Base-by-base conservation (phyloP, 2,329 filamentous ascomycete species). In the Apiospora arundinis region DNA sequence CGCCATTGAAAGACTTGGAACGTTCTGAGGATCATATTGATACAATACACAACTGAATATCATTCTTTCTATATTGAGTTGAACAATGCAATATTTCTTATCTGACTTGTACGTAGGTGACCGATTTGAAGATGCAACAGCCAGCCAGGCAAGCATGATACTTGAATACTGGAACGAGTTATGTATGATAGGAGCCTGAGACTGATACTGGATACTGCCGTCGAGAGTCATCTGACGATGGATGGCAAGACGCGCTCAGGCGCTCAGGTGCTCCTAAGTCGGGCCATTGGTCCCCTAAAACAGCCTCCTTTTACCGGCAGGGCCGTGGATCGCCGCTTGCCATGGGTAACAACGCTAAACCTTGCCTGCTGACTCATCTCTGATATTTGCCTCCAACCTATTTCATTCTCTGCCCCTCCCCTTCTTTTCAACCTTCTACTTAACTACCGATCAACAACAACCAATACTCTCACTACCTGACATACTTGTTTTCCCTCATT, bases 391-490 rank as follows among this genome's bases (percentile, higher is more conserved):
- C 56, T 63, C 56, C 56, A 40, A n/a, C 56, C 56, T 63, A 63
- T 63, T 63, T 63, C 56, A 63, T 63, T 23, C 56, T 63, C 56
- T 63, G 56, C 56, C 56, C 56, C 56, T 63, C 56, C 56, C 32
- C 32, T 63, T 63, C 56, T 63, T 40, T 40, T 63, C 56, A 11
- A 40, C 16, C 32, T 63, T 21, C 32, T 63, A 63, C 56, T 60
- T 37, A 63, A 63, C 56, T 40, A 63, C 56, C 18, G 28, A 63
- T n/a, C 56, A 40, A 40, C 56, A 63, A 63, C 32, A 40, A 40
- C 56, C 37, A 63, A 21, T 9, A 14, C 56, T 40, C 16, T 63
- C 32, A 21, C 32, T 63, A 4, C 4, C 21, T 32, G 32, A 40
- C 18, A 32, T 40, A 40, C 56, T 40, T n/a, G 56, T 63, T 63